Percentiles rank a stretch among this genome's conserved stretches.
Conservation (phyloP, 176 grass and related monocot species). For the Echinochloa phyllopogon region DNA sequence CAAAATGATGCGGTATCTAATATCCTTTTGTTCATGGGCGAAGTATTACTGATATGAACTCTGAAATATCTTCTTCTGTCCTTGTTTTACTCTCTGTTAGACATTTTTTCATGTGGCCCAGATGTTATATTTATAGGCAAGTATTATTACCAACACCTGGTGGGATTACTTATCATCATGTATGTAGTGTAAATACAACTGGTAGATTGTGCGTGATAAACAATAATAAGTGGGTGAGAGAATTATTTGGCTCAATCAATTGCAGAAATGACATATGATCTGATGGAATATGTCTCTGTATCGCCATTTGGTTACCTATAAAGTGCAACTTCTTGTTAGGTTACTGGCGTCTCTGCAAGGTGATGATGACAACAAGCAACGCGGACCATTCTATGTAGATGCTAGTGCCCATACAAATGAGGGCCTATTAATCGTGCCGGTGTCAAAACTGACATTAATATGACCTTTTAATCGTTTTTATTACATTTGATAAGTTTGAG, state of each 20-base stretch:
- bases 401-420: too few species aligned
- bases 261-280: slow-evolving; percentile 12
- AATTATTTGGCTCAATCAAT: neutral
- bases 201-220: slow-evolving; percentile 10
- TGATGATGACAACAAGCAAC: neutral
- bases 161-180: neutral
- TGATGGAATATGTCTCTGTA: neutral
- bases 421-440: too few species aligned
- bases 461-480: too few species aligned
- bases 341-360: slow-evolving; percentile 15
- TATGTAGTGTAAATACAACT: neutral
- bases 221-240: slow-evolving; percentile 6
- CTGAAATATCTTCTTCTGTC: neutral
- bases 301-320: slow-evolving; percentile 2
- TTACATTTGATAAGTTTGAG: too few species aligned
- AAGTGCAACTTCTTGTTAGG: neutral
- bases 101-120: neutral
- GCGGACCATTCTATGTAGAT: neutral
- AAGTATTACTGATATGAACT: neutral
- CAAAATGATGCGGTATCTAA: neutral
- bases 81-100: neutral
- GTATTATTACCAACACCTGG: neutral
- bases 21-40: neutral
- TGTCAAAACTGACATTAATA: too few species aligned
- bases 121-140: slow-evolving; percentile 38